phyloP scores from a whole-genome alignment of 225 moss, liverwort and hornwort genomes.

The Pleurozium schreberi region DNA sequence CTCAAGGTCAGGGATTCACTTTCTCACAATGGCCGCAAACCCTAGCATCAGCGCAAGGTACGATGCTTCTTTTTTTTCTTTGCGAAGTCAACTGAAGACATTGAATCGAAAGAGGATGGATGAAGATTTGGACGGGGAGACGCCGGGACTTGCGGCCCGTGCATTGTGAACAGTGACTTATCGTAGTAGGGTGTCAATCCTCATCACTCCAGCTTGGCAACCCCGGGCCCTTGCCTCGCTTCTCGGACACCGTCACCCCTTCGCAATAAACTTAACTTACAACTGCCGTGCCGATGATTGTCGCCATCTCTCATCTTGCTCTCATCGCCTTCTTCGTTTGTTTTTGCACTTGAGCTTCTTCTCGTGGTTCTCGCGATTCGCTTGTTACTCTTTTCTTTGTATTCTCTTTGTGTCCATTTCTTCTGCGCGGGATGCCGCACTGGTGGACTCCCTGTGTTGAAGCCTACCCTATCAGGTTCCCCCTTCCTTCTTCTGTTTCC shows the following conservation, averaged over 20 bases:
- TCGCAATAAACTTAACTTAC: neutral
- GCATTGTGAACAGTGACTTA: neutral
- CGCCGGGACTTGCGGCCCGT: neutral
- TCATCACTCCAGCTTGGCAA: constrained; percentile 21
- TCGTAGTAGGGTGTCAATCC: neutral
- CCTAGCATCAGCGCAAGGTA: neutral
- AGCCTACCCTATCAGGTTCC: constrained; percentile 42
- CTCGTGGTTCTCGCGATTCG: neutral
- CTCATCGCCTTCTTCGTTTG: neutral
- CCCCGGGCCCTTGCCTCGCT: neutral
- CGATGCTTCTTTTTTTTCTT: neutral
- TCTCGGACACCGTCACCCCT: neutral
- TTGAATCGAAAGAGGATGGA: neutral
- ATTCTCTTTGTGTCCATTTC: neutral
- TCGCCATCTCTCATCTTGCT: neutral
- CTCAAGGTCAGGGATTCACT: neutral
- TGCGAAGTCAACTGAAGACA: neutral
- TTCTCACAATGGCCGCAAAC: neutral
- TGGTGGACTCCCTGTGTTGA: constrained; percentile 60
- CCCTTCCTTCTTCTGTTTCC: neutral
- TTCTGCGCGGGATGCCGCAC: constrained; percentile 39
- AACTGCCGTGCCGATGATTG: neutral
- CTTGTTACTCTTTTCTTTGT: neutral
- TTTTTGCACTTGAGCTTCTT: neutral
- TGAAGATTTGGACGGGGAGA: neutral